Percentiles rank a stretch among this genome's conserved stretches.
These are phyloP conservation scores for Eucalyptus victrix DNA, from an alignment of 345 rosid genomes.

Conservation along the genomic window DNA sequence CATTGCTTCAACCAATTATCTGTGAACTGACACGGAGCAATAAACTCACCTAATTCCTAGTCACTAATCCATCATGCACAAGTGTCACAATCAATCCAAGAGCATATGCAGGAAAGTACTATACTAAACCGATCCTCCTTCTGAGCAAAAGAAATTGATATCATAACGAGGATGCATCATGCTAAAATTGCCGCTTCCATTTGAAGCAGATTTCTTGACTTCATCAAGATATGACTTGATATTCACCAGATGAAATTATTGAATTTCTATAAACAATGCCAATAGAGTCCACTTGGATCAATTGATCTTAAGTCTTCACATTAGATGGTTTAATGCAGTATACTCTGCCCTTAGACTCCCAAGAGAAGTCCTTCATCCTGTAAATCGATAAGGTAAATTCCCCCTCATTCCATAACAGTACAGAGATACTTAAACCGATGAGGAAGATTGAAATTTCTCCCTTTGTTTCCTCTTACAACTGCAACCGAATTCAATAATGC, in stretches of 20 bases:
- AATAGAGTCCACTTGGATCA: not conserved
- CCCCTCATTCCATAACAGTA: not conserved
- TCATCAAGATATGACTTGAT: not conserved
- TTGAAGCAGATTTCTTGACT: not conserved
- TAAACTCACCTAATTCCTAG: not conserved
- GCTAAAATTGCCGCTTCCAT: not conserved
- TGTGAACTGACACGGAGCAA: not conserved
- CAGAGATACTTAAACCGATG: not conserved
- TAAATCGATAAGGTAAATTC: not conserved
- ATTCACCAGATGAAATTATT: not conserved
- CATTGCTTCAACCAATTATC: not conserved
- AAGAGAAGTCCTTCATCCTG: not conserved
- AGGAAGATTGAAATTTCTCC: not conserved
- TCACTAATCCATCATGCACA: not conserved
- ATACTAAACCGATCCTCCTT: not conserved
- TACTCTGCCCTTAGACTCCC: not conserved
- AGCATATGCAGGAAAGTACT: not conserved
- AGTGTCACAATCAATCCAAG: not conserved
- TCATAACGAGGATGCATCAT: not conserved
- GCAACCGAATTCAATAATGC: not conserved
- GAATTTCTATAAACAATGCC: not conserved
- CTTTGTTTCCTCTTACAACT: not conserved
- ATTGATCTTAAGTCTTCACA: not conserved
- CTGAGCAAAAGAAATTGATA: not conserved
- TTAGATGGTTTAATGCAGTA: not conserved